Percentiles rank a stretch among this genome's conserved stretches.
Evolutionary conservation across 2,329 filamentous ascomycete genomes (phyloP).

Genomic region (Aspergillus neotritici): DNA sequence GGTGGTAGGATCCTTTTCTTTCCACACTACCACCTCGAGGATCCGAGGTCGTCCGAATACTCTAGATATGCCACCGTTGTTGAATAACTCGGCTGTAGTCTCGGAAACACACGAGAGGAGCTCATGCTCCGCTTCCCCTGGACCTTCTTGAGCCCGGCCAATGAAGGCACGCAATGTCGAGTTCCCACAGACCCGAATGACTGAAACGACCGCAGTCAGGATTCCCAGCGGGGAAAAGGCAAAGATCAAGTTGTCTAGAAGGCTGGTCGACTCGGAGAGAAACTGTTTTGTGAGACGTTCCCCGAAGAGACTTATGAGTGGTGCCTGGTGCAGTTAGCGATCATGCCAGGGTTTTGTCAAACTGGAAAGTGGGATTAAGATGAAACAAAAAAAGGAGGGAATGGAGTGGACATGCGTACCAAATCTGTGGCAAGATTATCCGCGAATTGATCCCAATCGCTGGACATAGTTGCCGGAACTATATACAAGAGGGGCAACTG

Average conservation of each 20-base stretch:
- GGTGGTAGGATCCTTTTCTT: conserved; percentile 36
- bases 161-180: conserved; percentile 42
- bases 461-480: conserved; percentile 19
- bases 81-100: conserved; percentile 44
- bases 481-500: conserved; percentile 14
- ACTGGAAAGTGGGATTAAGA: not conserved
- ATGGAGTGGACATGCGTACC: conserved; percentile 18
- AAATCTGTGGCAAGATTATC: conserved; percentile 38
- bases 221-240: conserved; percentile 45
- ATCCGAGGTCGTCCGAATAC: conserved; percentile 32
- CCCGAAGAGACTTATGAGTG: conserved; percentile 40
- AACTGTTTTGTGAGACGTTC: conserved; percentile 47
- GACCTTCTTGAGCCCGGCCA: conserved; percentile 42
- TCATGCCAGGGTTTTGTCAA: too few species aligned
- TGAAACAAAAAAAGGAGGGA: not conserved
- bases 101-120: conserved; percentile 45
- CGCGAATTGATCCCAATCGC: conserved; percentile 34
- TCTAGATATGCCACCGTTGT: conserved; percentile 35
- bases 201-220: conserved; percentile 40
- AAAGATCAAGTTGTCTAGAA: conserved; percentile 44
- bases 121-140: conserved; percentile 38
- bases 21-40: conserved; percentile 37
- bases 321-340: conserved; percentile 19
- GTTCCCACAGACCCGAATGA: conserved; percentile 44
- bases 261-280: conserved; percentile 39